These are phyloP conservation scores for Sclerotinia spermophila DNA, from an alignment of 2,329 filamentous ascomycete genomes.

Conservation along the genomic window DNA sequence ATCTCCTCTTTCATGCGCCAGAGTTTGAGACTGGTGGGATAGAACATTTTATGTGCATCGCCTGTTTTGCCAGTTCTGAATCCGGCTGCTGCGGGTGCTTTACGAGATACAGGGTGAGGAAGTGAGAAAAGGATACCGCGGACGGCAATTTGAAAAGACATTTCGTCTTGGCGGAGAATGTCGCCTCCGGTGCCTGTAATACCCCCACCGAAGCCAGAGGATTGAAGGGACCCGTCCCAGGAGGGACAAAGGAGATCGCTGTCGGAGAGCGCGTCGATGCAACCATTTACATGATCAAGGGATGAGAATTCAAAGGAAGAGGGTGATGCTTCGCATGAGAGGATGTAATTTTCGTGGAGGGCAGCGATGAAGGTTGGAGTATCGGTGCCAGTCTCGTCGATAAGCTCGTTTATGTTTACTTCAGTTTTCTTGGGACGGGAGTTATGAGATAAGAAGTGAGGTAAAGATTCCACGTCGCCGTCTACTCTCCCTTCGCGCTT, in stretches of 20 bases:
- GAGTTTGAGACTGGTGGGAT: conserved; percentile 76
- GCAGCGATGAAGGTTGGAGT: conserved; percentile 85
- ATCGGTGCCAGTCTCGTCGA: conserved; percentile 91
- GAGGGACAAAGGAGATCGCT: conserved; percentile 81
- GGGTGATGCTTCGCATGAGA: conserved; percentile 67
- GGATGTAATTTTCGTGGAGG: conserved; percentile 87
- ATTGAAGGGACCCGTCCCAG: conserved; percentile 63
- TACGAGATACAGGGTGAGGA: conserved; percentile 79
- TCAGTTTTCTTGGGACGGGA: conserved; percentile 60
- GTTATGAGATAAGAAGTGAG: conserved; percentile 54
- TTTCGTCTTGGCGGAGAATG: conserved; percentile 83
- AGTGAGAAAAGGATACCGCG: conserved; percentile 81
- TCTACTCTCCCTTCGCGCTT: conserved; percentile 63
- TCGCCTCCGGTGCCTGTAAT: conserved; percentile 61
- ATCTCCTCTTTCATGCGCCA: conserved; percentile 84
- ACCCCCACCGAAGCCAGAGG: conserved; percentile 50
- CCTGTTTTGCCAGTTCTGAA: conserved; percentile 40
- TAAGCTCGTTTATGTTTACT: conserved; percentile 69
- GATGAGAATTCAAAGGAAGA: conserved; percentile 55
- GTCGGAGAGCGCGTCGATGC: conserved; percentile 81
- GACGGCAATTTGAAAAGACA: conserved; percentile 87
- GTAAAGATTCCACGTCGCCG: conserved; percentile 52
- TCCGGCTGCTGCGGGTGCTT: conserved; percentile 40
- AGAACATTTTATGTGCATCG: conserved; percentile 86
- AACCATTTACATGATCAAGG: conserved; percentile 76